Percentiles rank a stretch among this genome's conserved stretches.
These are phyloP conservation scores for Talaromyces verruculosus DNA, from an alignment of 2,329 filamentous ascomycete species.

Conservation along the genomic window DNA sequence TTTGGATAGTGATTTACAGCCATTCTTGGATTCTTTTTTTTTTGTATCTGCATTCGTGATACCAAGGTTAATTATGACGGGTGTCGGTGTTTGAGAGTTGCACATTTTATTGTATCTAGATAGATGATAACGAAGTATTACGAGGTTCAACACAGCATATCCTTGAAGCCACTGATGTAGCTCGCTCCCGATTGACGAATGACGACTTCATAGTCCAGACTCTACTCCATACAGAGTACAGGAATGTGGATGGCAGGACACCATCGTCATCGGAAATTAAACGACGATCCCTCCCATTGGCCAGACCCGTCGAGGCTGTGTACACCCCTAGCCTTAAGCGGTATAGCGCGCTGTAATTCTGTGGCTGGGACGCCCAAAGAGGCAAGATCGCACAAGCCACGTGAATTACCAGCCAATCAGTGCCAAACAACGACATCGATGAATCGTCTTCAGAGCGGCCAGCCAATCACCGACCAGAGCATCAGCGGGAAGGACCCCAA, in stretches of 20 bases:
- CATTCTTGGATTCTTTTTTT: background rate
- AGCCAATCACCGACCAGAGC: background rate
- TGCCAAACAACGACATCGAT: background rate
- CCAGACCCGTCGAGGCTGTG: background rate
- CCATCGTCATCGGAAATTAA: background rate
- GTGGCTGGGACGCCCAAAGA: slow-evolving; percentile 5
- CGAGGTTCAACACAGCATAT: background rate
- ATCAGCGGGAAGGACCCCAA: background rate
- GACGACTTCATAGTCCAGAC: background rate
- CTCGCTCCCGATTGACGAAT: no score
- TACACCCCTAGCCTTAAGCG: background rate
- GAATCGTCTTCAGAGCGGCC: background rate
- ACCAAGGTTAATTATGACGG: slow-evolving; percentile 5
- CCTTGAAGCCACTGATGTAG: background rate
- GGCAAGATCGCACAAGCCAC: slow-evolving; percentile 1
- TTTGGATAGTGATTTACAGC: background rate
- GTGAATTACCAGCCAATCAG: slow-evolving; percentile 4
- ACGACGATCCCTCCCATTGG: background rate
- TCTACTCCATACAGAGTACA: background rate
- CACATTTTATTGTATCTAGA: slow-evolving; percentile 9
- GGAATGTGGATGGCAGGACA: no score
- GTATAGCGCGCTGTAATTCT: background rate
- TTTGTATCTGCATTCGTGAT: slow-evolving; percentile 13
- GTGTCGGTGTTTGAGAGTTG: background rate
- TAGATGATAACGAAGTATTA: background rate